phyloP scores from a whole-genome alignment of 345 rosid genomes.

The Citrus maxima region DNA sequence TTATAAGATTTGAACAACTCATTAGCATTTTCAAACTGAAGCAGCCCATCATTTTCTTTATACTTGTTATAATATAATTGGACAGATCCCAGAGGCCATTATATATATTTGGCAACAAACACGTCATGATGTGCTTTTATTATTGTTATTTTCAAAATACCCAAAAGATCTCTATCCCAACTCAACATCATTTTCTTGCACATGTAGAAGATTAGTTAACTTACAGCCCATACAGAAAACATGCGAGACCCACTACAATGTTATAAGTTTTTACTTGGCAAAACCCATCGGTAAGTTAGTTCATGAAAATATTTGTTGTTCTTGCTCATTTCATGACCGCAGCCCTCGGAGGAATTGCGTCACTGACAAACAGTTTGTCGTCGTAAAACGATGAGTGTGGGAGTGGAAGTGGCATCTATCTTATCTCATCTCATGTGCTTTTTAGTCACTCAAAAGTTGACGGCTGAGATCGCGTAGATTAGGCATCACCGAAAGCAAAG shows the following conservation, averaged over 20 bases:
- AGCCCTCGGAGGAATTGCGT: background rate
- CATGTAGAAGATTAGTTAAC: background rate
- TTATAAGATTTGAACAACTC: too few species aligned
- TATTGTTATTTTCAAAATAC: background rate
- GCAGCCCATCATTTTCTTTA: background rate
- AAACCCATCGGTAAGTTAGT: too few species aligned
- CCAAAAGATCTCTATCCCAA: background rate
- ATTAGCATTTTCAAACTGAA: background rate
- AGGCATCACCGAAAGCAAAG: slow-evolving; percentile 20
- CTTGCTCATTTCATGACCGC: too few species aligned
- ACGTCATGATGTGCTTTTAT: background rate
- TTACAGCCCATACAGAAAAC: too few species aligned
- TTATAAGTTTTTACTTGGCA: too few species aligned
- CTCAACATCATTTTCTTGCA: background rate
- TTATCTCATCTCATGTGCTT: background rate
- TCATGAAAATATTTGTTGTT: too few species aligned
- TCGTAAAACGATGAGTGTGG: background rate
- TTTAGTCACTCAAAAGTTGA: background rate
- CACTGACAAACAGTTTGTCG: background rate
- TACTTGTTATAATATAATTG: background rate
- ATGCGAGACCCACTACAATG: too few species aligned
- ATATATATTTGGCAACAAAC: background rate
- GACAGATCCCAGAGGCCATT: background rate
- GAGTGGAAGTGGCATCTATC: background rate
- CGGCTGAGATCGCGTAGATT: background rate